Conservation (phyloP, 352 stramenopile species). For the Phytophthora ramorum region DNA sequence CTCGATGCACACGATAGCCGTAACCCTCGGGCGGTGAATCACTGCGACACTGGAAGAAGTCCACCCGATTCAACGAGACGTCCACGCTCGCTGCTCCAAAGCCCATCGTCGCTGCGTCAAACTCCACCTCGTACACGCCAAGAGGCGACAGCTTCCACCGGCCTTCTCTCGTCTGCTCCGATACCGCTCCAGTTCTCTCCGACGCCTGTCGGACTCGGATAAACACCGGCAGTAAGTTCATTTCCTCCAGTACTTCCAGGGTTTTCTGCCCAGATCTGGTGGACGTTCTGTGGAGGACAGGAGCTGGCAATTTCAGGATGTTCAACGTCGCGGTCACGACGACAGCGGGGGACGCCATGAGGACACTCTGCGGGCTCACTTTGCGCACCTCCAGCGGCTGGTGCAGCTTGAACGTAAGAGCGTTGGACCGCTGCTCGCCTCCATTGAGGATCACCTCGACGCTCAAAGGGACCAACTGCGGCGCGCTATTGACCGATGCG, state of each 20-base stretch:
- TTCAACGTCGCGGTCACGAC: constrained; percentile 58
- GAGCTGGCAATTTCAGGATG: constrained; percentile 53
- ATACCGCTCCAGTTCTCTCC: constrained; percentile 55
- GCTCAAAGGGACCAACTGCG: constrained; percentile 51
- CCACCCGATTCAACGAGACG: constrained; percentile 56
- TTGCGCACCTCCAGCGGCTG: constrained; percentile 56
- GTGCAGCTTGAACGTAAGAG: constrained; percentile 54
- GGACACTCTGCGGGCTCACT: constrained; percentile 63
- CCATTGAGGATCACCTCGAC: constrained; percentile 73
- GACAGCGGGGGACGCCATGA: constrained; percentile 55
- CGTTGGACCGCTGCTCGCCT: constrained; percentile 56
- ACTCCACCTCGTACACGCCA: constrained; percentile 68
- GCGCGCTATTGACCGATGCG: constrained; percentile 47
- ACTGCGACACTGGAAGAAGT: constrained; percentile 56
- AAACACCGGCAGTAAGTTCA: constrained; percentile 59
- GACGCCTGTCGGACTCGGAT: constrained; percentile 61
- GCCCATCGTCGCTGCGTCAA: constrained; percentile 60
- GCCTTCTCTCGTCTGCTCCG: constrained; percentile 57
- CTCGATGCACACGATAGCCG: constrained; percentile 59
- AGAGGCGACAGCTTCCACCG: constrained; percentile 62
- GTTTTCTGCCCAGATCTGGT: constrained; percentile 7
- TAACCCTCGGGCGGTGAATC: constrained; percentile 43
- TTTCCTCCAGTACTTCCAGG: constrained; percentile 40
- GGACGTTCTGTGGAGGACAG: constrained; percentile 13
- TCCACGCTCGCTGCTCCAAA: constrained; percentile 60